Evolutionary conservation across 2,329 filamentous ascomycete genomes (phyloP), one percentile per base, ranked within the genome.

Genomic region (Trichophyton equinum): DNA sequence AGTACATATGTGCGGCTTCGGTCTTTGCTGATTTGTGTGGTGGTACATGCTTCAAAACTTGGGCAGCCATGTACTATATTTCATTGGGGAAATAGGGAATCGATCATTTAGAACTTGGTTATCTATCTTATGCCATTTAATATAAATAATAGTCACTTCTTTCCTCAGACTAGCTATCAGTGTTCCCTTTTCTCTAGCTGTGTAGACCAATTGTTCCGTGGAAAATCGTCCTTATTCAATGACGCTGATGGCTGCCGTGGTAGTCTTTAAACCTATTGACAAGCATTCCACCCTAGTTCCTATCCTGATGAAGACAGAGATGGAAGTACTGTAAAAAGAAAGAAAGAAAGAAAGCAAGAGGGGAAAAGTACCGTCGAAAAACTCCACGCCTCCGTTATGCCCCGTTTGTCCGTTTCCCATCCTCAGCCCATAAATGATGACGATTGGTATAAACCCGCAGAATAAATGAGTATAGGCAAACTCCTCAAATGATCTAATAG

Each of bases 391-490:
- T 7, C 49, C 49, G 49, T 33, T 13, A 55, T 55, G 49, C 49
- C 49, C 49, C 49, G 15, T 44, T 36, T n/a, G 49, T 36, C 49
- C 49, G 30, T 55, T 55, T 55, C 33, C 49, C 49, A 55, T 27
- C 27, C 49, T 55, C 8, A 27, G 33, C 33, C 33, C 33, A 36
- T 36, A 36, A 55, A 55, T 33, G 27, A 33, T 13, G 20, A 49
- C 27, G 49, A 33, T 20, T 55, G 49, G 49, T 55, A 55, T 55
- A 55, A 55, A 55, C 30, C 49, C 49, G 30, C 49, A 36, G 11
- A 33, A 55, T 55, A 55, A 55, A 55, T 55, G 49, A 55, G 27
- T 20, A n/a, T 55, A 55, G 49, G 49, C 18, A 55, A 55, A 33
- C 30, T 36, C 49, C 30, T 36, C 25, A 36, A 36, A 55, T 55